Conservation (phyloP, 2,329 filamentous ascomycete genomes). For the Zasmidium cellare region DNA sequence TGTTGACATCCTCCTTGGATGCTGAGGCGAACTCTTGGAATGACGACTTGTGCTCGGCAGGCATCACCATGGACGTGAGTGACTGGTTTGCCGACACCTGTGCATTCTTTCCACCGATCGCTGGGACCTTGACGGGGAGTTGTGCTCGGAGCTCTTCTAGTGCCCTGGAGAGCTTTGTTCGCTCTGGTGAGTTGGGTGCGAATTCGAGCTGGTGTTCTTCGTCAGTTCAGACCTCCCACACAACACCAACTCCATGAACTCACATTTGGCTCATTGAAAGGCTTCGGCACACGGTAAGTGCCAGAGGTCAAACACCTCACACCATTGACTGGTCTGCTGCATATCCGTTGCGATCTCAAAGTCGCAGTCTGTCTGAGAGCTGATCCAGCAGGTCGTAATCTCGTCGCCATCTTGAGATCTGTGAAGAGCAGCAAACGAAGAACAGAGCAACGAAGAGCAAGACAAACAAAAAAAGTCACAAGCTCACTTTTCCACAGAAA, state of each 20-base stretch:
- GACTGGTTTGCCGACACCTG: conserved; percentile 55
- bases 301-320: conserved; percentile 16
- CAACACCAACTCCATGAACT: background rate
- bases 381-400: background rate
- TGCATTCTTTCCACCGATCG: conserved; percentile 73
- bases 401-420: background rate
- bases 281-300: conserved; percentile 16
- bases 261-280: conserved; percentile 19
- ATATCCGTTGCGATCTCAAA: background rate
- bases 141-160: conserved; percentile 67
- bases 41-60: conserved; percentile 72
- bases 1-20: conserved; percentile 68
- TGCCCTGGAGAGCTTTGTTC: conserved; percentile 71
- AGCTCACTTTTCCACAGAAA: background rate
- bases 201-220: conserved; percentile 72
- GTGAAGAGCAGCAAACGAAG: background rate
- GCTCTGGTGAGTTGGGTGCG: conserved; percentile 74
- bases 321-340: background rate
- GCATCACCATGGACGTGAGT: conserved; percentile 71
- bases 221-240: background rate
- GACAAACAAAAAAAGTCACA: background rate
- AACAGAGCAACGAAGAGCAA: background rate
- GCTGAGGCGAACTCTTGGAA: conserved; percentile 85
- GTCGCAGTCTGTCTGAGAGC: background rate
- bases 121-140: conserved; percentile 72